phyloP scores from a whole-genome alignment of 805 yeast genomes.

The Saturnispora diversa region DNA sequence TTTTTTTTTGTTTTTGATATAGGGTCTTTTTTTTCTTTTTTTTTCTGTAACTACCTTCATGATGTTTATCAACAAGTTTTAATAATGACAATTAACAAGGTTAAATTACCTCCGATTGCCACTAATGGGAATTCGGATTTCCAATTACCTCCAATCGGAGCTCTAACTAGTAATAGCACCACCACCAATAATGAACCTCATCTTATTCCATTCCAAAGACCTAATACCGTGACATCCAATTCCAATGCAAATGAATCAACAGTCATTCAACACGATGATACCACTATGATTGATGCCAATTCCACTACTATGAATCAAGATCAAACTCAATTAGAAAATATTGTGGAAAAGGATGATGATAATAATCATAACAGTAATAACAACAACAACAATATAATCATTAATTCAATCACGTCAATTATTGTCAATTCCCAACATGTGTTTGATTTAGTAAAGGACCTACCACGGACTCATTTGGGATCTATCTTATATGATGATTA shows the following conservation, averaged over 20 bases:
- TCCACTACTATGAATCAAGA: background rate
- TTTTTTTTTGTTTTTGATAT: background rate
- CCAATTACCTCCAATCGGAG: slow-evolving; percentile 35
- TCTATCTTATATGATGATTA: slow-evolving; percentile 1
- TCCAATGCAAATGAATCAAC: slow-evolving; percentile 3
- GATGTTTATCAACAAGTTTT: too few species aligned
- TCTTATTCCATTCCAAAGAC: too few species aligned
- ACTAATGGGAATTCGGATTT: slow-evolving; percentile 16
- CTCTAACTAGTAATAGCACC: slow-evolving; percentile 19
- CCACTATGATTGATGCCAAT: slow-evolving; percentile 5
- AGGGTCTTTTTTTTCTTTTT: too few species aligned
- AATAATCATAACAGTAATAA: slow-evolving; percentile 3
- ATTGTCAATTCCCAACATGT: background rate
- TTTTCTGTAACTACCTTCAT: too few species aligned
- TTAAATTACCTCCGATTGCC: slow-evolving; percentile 7
- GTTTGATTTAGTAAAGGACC: background rate
- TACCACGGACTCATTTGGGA: slow-evolving; percentile 3
- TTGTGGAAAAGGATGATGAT: too few species aligned
- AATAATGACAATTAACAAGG: background rate
- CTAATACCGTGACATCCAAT: too few species aligned
- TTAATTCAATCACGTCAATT: background rate
- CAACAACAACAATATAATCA: background rate
- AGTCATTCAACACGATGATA: slow-evolving; percentile 4
- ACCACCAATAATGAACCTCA: too few species aligned
- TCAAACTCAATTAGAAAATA: too few species aligned